phyloP scores from a whole-genome alignment of 768 basidiomycete species.

The Suillus lakei region DNA sequence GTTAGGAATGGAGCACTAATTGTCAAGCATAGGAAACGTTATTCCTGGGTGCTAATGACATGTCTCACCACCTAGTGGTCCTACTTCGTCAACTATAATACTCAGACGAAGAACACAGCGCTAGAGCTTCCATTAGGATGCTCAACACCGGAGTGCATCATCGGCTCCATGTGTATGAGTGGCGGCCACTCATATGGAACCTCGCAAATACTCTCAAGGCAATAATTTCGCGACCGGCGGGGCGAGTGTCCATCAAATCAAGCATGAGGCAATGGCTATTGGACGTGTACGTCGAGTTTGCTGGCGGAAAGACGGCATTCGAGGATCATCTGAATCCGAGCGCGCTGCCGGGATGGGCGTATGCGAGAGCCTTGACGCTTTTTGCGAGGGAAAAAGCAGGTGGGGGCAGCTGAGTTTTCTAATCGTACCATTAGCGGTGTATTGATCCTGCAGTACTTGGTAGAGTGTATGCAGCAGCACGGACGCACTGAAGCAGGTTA shows the following conservation, averaged over 20 bases:
- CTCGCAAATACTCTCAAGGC: too few relatives aligned
- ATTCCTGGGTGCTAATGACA: too few relatives aligned
- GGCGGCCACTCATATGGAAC: too few relatives aligned
- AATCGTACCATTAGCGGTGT: not conserved
- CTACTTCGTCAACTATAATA: too few relatives aligned
- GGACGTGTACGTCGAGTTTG: slow-evolving; percentile 51
- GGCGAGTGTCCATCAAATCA: slow-evolving; percentile 81
- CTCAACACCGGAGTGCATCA: too few relatives aligned
- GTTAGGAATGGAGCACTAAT: too few relatives aligned
- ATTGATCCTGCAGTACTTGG: not conserved
- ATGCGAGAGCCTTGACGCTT: slow-evolving; percentile 71
- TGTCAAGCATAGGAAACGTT: too few relatives aligned
- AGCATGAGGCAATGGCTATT: slow-evolving; percentile 84
- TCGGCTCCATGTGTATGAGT: too few relatives aligned
- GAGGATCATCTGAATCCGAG: slow-evolving; percentile 50
- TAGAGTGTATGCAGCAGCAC: slow-evolving; percentile 48
- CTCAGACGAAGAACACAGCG: too few relatives aligned
- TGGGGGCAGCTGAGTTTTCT: slow-evolving; percentile 38
- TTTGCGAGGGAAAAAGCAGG: slow-evolving; percentile 51
- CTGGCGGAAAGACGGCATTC: slow-evolving; percentile 9
- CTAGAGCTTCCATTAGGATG: too few relatives aligned
- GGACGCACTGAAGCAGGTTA: slow-evolving; percentile 71
- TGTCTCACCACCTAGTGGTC: too few relatives aligned
- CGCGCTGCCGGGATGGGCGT: slow-evolving; percentile 79
- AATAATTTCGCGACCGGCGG: too few relatives aligned